A percentile compares a stretch with the other conserved stretches of the same genome.
phyloP scores from a whole-genome alignment of 352 stramenopile species.

The Globisporangium splendens region DNA sequence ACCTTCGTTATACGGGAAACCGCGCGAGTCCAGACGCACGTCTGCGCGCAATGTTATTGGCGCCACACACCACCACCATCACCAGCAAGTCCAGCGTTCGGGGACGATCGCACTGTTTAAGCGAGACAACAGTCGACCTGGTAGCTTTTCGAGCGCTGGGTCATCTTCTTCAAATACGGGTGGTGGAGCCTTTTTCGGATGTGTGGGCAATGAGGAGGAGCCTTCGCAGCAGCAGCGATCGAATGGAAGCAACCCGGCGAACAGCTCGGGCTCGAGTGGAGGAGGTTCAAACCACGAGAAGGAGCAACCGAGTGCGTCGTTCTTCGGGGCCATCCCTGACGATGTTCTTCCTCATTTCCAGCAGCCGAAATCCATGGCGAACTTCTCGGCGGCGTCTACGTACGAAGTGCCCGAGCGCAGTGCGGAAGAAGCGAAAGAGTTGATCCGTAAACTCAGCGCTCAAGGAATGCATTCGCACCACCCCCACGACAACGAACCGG shows the following conservation, averaged over 20 bases:
- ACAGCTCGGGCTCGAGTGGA: background rate
- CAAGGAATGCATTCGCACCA: background rate
- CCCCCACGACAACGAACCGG: constrained; percentile 8
- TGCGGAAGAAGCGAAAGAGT: constrained; percentile 8
- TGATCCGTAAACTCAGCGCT: constrained; percentile 17
- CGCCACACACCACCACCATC: background rate
- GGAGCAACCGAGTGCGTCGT: constrained; percentile 5
- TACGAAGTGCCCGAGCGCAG: constrained; percentile 16
- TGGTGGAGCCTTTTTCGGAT: too few species aligned
- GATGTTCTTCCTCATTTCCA: constrained; percentile 10
- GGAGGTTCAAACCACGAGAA: background rate
- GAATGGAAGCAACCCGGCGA: too few species aligned
- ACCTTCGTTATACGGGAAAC: constrained; percentile 14
- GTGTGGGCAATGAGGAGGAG: background rate
- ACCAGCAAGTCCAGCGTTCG: constrained; percentile 2
- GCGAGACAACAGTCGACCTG: constrained; percentile 4
- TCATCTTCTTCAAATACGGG: background rate
- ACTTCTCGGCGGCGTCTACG: constrained; percentile 11
- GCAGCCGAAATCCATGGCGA: constrained; percentile 7
- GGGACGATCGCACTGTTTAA: constrained; percentile 10
- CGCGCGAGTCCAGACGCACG: background rate
- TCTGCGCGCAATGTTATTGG: too few species aligned
- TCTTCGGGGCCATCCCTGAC: constrained; percentile 14
- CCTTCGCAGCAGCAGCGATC: background rate
- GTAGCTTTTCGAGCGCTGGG: constrained; percentile 9